Evolutionary conservation across 2,329 filamentous ascomycete species (phyloP).

Genomic region (Xylariales sp.): DNA sequence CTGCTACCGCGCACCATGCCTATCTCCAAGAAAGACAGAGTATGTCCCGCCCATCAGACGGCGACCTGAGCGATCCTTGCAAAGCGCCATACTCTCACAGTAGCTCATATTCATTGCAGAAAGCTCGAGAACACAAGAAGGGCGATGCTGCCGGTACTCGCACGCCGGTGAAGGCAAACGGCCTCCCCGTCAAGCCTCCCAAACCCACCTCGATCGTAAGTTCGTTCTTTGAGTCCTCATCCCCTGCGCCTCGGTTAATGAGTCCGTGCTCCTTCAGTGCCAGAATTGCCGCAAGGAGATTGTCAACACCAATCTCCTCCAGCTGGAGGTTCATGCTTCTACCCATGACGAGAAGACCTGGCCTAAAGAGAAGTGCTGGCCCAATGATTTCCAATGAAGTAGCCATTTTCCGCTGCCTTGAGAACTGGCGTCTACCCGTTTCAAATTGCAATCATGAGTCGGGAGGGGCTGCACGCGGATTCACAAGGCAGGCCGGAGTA

Average conservation of each 20-base stretch:
- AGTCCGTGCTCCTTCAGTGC: constrained; percentile 30
- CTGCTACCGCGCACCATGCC: too few relatives aligned
- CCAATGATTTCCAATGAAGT: constrained; percentile 39
- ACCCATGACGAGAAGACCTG: constrained; percentile 45
- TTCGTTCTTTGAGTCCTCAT: constrained; percentile 11
- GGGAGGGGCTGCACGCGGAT: too few relatives aligned
- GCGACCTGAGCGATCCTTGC: too few relatives aligned
- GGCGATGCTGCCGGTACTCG: constrained; percentile 50
- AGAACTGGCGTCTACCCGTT: too few relatives aligned
- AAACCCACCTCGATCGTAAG: constrained; percentile 47
- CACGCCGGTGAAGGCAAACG: constrained; percentile 48
- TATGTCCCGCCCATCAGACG: too few relatives aligned
- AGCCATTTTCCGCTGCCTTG: too few relatives aligned
- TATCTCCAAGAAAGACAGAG: constrained; percentile 14
- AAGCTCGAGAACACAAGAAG: constrained; percentile 51
- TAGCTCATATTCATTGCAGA: constrained; percentile 27
- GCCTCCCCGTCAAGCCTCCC: constrained; percentile 48
- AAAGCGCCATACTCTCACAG: too few relatives aligned
- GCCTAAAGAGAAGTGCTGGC: constrained; percentile 57
- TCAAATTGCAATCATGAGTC: too few relatives aligned
- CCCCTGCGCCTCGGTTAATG: constrained; percentile 13
- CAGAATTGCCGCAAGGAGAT: constrained; percentile 47
- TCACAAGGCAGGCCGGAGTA: too few relatives aligned
- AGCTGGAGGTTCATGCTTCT: constrained; percentile 47
- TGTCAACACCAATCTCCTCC: constrained; percentile 45